Base-by-base conservation (phyloP, 2,329 filamentous ascomycete genomes). In the Fonsecaea pugnacius region DNA sequence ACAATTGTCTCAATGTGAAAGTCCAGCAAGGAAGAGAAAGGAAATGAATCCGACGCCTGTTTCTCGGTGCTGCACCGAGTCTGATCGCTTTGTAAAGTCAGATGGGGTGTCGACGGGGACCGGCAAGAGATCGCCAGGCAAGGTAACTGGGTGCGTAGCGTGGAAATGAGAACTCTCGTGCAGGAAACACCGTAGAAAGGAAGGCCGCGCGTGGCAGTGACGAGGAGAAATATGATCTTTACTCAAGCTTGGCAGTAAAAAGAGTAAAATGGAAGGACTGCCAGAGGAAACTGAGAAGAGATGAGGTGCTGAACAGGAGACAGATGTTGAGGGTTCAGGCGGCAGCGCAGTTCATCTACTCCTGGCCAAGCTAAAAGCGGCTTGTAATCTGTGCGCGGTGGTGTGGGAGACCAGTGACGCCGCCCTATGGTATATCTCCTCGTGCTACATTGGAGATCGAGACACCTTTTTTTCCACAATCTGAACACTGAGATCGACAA, bases 1-100 rank as follows among this genome's bases (percentile, higher is more conserved):
- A 68, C 66, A 68, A 52, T 46, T 38, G 48, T 63, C 58, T 40
- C 27, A 21, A 35, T 55, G 43, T 43, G 36, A 60, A 55, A 55
- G 48, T 48, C 60, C 36, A 40, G 58, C 46, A 61, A 61, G 32
- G 16, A 59, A 55, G 33, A 53, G 48, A 35, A 58, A 48, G 30
- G 30, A 59, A 52, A 38, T 30, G 30, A 50, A 30, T 48, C 21
- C 43, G 21, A 10, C 18, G 43, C 18, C 21, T 48, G 18, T 14
- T 46, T 24, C 43, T 48, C 21, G 24, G 43, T 27, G 43, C n/a
- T 18, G 43, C 18, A 12, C 43, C 21, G 43, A 27, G 43, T 48
- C 9, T 21, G 43, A 27, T 48, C 43, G 43, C 43, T 24, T 21
- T 27, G 43, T 10, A 8, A 48, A 48, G 43, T 48, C 24, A 48